These are phyloP conservation scores for Inga leiocalycina DNA, from an alignment of 306 rosid species.

Conservation along the genomic window DNA sequence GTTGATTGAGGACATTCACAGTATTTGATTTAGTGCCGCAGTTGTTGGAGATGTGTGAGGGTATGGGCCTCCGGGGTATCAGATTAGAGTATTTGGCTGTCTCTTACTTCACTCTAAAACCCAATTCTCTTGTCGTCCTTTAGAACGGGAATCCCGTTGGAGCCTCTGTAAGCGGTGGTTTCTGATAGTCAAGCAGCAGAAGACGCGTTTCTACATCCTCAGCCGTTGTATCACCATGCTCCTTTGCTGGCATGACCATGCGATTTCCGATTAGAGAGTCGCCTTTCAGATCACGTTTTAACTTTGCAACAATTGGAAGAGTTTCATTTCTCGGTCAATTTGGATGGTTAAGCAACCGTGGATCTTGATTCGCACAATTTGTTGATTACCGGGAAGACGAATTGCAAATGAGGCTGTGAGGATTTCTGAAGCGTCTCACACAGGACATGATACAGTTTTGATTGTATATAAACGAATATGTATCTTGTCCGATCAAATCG, in stretches of 20 bases:
- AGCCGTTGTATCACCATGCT: slow-evolving; percentile 53
- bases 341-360: neutral
- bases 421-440: neutral
- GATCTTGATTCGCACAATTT: neutral
- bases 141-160: neutral
- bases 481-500: neutral
- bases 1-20: too few species aligned
- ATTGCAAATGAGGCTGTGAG: neutral
- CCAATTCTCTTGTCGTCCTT: slow-evolving; percentile 24
- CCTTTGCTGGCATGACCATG: slow-evolving; percentile 54
- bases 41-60: too few species aligned
- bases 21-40: too few species aligned
- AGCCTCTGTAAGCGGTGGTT: slow-evolving; percentile 40
- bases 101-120: slow-evolving; percentile 14
- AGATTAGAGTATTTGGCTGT: slow-evolving; percentile 16
- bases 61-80: too few species aligned
- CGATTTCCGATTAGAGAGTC: slow-evolving; percentile 37
- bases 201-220: slow-evolving; percentile 43
- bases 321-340: neutral
- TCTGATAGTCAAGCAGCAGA: slow-evolving; percentile 43
- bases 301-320: neutral
- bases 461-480: neutral
- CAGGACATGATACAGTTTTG: neutral
- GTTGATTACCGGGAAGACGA: neutral
- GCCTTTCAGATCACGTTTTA: neutral